A percentile compares a stretch with the other conserved stretches of the same genome.
These are phyloP conservation scores for Chaetomium tenue DNA, from an alignment of 495 filamentous ascomycete species.

Conservation along the genomic window DNA sequence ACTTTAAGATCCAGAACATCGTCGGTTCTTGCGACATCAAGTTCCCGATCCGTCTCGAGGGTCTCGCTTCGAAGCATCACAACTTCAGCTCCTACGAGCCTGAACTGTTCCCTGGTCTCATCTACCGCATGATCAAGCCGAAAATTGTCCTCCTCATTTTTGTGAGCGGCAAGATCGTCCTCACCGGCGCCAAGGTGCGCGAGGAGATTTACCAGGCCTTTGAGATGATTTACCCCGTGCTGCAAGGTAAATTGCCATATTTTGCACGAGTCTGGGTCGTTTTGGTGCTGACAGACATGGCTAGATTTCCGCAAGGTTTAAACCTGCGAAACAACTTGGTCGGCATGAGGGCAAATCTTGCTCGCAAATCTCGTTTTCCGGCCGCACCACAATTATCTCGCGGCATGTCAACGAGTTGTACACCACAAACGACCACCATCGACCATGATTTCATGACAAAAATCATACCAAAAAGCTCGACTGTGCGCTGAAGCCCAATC, in stretches of 20 bases:
- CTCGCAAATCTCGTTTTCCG: background rate
- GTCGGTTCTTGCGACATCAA: conserved; percentile 99
- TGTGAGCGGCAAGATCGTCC: conserved; percentile 96
- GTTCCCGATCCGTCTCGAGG: conserved; percentile 96
- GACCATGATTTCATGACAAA: conserved; percentile 53
- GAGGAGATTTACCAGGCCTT: conserved; percentile 99
- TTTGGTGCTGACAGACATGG: conserved; percentile 21
- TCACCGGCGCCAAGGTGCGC: conserved; percentile 96
- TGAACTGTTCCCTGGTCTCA: conserved; percentile 96
- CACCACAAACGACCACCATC: conserved; percentile 45
- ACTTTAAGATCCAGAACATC: conserved; percentile 99
- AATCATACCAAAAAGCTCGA: conserved; percentile 29
- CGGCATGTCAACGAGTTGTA: conserved; percentile 32
- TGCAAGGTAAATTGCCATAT: conserved; percentile 65
- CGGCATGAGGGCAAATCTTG: conserved; percentile 6
- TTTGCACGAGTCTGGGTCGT: background rate
- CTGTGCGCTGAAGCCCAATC: background rate
- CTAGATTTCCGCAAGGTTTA: conserved; percentile 54
- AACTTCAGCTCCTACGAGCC: conserved; percentile 99
- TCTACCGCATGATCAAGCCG: conserved; percentile 99
- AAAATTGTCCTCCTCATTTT: conserved; percentile 99
- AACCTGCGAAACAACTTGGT: conserved; percentile 19
- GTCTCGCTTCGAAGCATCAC: conserved; percentile 92
- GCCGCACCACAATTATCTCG: conserved; percentile 25
- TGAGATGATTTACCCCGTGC: conserved; percentile 97